Conservation (phyloP, 495 filamentous ascomycete species). For the Lophium mytilinum region DNA sequence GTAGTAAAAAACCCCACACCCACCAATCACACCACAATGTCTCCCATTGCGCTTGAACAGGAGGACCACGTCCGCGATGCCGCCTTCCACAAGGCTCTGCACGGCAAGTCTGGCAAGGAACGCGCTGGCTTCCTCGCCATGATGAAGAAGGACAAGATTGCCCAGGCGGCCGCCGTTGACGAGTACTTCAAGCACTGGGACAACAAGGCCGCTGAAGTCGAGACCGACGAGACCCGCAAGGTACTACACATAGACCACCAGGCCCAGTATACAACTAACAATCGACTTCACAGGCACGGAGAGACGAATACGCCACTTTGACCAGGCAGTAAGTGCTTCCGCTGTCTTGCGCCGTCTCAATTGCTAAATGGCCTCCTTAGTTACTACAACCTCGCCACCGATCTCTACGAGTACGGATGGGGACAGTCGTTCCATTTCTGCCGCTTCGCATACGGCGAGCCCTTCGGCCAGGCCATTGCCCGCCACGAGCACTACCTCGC, state of each 20-base stretch:
- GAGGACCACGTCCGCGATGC: conserved; percentile 89
- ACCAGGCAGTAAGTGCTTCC: conserved; percentile 71
- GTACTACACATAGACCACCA: conserved; percentile 35
- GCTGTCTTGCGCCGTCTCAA: neutral
- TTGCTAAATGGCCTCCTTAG: conserved; percentile 36
- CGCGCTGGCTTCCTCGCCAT: conserved; percentile 72
- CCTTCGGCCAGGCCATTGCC: conserved; percentile 87
- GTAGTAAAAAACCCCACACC: neutral
- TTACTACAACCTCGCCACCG: conserved; percentile 98
- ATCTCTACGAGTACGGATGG: conserved; percentile 98
- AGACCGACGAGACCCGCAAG: conserved; percentile 76
- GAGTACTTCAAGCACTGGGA: conserved; percentile 99
- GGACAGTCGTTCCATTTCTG: conserved; percentile 95
- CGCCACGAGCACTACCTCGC: conserved; percentile 98
- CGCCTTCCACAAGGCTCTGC: conserved; percentile 83
- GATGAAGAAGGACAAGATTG: conserved; percentile 71
- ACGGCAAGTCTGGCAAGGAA: conserved; percentile 71
- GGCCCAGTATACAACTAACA: neutral
- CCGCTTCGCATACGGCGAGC: conserved; percentile 81
- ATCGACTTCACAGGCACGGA: conserved; percentile 52
- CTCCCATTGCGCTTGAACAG: conserved; percentile 64
- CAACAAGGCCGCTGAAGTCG: conserved; percentile 72
- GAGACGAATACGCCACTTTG: conserved; percentile 86
- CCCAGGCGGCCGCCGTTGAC: conserved; percentile 83
- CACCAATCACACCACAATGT: conserved; percentile 41